Evolutionary conservation across 2,329 filamentous ascomycete genomes (phyloP).

Genomic region (Pseudogymnoascus pannorum): DNA sequence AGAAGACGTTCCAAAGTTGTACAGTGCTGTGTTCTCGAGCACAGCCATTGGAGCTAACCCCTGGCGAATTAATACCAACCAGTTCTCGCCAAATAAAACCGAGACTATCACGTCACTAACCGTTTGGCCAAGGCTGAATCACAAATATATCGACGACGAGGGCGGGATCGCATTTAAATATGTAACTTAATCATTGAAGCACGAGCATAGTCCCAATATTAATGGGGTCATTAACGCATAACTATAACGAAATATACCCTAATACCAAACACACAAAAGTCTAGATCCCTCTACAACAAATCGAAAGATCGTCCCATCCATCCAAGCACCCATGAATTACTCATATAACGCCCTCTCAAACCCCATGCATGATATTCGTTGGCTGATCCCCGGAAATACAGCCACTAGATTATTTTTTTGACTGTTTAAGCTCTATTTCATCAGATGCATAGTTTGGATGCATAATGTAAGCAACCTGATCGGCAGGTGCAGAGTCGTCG

Average conservation of each 20-base stretch:
- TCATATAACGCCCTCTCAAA: neutral
- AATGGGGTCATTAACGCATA: neutral
- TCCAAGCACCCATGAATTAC: neutral
- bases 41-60: neutral
- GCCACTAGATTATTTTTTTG: constrained; percentile 1
- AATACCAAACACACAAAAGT: constrained; percentile 1
- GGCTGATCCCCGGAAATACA: neutral
- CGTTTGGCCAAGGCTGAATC: neutral
- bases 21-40: neutral
- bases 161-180: neutral
- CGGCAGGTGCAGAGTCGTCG: constrained; percentile 35
- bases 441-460: constrained; percentile 92
- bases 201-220: neutral
- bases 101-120: neutral
- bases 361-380: constrained; percentile 1
- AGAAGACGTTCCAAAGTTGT: neutral
- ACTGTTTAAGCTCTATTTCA: constrained; percentile 18
- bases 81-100: constrained; percentile 1
- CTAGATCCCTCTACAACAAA: constrained; percentile 1
- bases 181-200: neutral
- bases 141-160: neutral
- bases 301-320: neutral
- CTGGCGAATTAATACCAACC: neutral
- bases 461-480: constrained; percentile 70
- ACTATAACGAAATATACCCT: neutral